Percentiles rank a stretch among this genome's conserved stretches.
Conservation (phyloP, 208 protist species). For the Borovskyia barvae region DNA sequence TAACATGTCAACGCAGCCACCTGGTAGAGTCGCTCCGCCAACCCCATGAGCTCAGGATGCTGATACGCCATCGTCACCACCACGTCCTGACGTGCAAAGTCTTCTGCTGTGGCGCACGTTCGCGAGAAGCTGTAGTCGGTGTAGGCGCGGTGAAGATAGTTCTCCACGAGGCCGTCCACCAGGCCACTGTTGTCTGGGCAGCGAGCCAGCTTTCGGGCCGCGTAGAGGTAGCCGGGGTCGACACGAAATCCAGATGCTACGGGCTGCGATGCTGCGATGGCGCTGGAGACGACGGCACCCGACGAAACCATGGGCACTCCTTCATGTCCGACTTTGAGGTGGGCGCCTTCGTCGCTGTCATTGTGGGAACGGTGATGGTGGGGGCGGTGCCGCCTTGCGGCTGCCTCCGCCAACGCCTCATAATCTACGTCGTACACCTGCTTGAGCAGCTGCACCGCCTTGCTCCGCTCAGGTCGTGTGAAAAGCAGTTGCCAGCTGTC, state of each 20-base stretch:
- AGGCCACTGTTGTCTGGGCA: slow-evolving; percentile 30
- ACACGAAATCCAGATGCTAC: slow-evolving; percentile 63
- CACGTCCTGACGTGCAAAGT: slow-evolving; percentile 60
- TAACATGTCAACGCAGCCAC: slow-evolving; percentile 50
- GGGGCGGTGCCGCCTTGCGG: slow-evolving; percentile 19
- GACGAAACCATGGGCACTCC: neutral
- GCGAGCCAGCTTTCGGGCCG: slow-evolving; percentile 32
- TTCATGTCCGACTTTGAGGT: neutral
- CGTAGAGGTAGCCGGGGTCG: slow-evolving; percentile 71
- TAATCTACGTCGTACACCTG: slow-evolving; percentile 70
- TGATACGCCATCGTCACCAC: slow-evolving; percentile 35
- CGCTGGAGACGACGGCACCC: neutral
- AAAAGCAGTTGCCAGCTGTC: slow-evolving; percentile 53
- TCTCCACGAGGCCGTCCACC: slow-evolving; percentile 75
- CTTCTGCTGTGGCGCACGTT: slow-evolving; percentile 40
- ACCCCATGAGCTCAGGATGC: slow-evolving; percentile 26
- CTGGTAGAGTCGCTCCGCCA: slow-evolving; percentile 44
- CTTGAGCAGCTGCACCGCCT: slow-evolving; percentile 60
- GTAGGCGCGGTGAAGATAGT: slow-evolving; percentile 63
- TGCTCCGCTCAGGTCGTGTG: slow-evolving; percentile 40
- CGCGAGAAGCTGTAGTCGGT: slow-evolving; percentile 62
- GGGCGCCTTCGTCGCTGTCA: too few species aligned
- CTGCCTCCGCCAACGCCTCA: slow-evolving; percentile 42
- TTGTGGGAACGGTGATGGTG: neutral
- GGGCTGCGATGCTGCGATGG: slow-evolving; percentile 1